Base-by-base conservation (phyloP, 495 filamentous ascomycete genomes). In the Bathelium albidoporum region DNA sequence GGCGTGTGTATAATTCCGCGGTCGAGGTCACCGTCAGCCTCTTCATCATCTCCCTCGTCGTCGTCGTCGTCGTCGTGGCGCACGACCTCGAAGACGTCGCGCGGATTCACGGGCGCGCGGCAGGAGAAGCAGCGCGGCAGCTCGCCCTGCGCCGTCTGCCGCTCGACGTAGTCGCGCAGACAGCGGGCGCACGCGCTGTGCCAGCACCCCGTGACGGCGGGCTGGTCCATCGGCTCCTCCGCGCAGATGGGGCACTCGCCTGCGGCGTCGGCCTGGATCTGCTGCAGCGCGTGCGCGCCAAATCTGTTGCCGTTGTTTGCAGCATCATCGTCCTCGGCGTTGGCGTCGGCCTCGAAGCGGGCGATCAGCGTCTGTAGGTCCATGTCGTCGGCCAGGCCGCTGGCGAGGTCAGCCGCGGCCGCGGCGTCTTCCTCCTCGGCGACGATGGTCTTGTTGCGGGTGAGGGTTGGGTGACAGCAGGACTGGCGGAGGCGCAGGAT, bases 181-280 rank as follows among this genome's bases (percentile, higher is more conserved):
- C 94, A 98, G 53, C 89, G 85, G 74, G 94, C 95, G 80, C 94
- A 98, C 1, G 94, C 92, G 26, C 88, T 90, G 73, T 98, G 94
- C 89, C 93, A 97, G 75, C 94, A 98, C 0, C 90, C 89, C 0
- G 94, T 96, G 0, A 98, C 93, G 0, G 89, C 87, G 63, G 95
- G 92, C 52, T 96, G 87, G 52, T 87, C 83, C 90, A 97, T 96
- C 5, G 91, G 91, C 72, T 96, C 94, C 71, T 96, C 91, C 9
- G 88, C 82, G 75, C 94, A 98, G 64, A 98, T 89, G 9, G 94
- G 92, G 70, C 94, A 98, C 75, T 98, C 94, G 59, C 88, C 87
- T 52, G 86, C 84, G 22, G 85, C 86, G 66, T 96, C 91, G 32
- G 88, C 90, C 63, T 91, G 87, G 58, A 98, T 98, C 72, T 97